Evolutionary conservation across 169 alveolate genomes (phyloP).

Genomic region (Cyclospora cayetanensis): DNA sequence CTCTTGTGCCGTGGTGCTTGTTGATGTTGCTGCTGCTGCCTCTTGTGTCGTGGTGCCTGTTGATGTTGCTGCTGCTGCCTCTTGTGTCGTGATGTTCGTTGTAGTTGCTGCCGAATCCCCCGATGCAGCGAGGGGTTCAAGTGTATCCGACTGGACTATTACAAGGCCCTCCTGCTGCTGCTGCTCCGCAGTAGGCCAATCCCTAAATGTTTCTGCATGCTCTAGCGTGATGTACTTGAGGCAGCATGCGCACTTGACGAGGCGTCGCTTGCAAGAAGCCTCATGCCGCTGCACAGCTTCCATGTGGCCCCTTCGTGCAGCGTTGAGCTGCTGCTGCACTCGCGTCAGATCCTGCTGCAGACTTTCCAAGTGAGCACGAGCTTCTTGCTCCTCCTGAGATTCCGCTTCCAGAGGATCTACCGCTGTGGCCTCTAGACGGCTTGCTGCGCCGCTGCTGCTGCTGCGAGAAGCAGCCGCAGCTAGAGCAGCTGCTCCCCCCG

Average conservation of each 20-base stretch:
- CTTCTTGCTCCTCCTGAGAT: background rate
- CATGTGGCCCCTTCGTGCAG: too few relatives aligned
- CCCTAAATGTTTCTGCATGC: too few relatives aligned
- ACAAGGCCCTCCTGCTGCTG: background rate
- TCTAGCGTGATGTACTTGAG: too few relatives aligned
- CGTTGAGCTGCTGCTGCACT: background rate
- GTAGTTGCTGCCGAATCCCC: background rate
- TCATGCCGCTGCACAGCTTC: too few relatives aligned
- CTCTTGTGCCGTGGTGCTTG: background rate
- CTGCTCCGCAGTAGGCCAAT: background rate
- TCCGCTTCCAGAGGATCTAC: too few relatives aligned
- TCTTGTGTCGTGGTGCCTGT: background rate
- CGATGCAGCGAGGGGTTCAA: too few relatives aligned
- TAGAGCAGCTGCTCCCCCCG: too few relatives aligned
- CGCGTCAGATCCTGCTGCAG: background rate
- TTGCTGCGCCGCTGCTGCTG: too few relatives aligned
- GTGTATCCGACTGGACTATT: too few relatives aligned
- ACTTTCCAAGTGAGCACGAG: background rate
- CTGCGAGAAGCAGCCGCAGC: too few relatives aligned
- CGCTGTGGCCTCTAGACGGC: too few relatives aligned
- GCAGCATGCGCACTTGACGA: background rate
- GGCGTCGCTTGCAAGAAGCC: background rate
- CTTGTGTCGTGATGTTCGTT: background rate
- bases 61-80: background rate
- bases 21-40: background rate